Evolutionary conservation across 176 grass and related monocot genomes (phyloP), one percentile per base, ranked within the genome.

Genomic region (Elaeis guineensis): DNA sequence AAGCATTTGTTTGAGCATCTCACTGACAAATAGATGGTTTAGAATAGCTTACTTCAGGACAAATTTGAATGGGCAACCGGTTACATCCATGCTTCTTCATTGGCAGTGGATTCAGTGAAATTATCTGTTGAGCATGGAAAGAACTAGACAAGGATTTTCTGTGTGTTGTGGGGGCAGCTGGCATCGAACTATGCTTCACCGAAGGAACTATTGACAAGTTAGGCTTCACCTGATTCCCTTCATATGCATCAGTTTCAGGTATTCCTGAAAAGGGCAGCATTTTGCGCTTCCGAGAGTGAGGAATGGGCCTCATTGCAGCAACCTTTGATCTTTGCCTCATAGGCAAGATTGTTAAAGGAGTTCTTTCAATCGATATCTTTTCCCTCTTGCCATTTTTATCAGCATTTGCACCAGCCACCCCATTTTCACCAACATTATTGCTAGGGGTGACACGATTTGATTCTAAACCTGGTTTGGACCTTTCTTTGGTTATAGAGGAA

Each of bases 21-120:
- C 35, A 44, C 35, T 12, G 35, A 44, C 55, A 26, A 68, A 17
- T 25, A 2, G 12, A 54, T 19, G 4, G 25, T 50, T 20, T 51
- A 65, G 70, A 71, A 9, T 30, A 26, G 61, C 53, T 50, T 72
- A 92, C 93, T 81, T 98, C 93, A 16, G 87, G 85, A 65, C 93
- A 98, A 52, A 66, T 62, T 80, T 80, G 88, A 64, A 98, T 92
- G 18, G 87, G 84, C 28, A 74, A 69, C 52, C 93, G 71, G 58
- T 83, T 69, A 77, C 93, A 98, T 32, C 82, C 87, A 64, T 98
- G 93, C 76, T 98, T 98, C 79, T 92, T 98, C 82, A 98, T 77
- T 70, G 87, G 93, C 57, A 98, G 54, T 53, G 93, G 85, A 77
- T 98, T 98, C 50, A 98, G 66, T 26, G 89, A 77, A 82, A 86